A percentile compares a stretch with the other conserved stretches of the same genome.
phyloP scores from a whole-genome alignment of 805 yeast species.

The Wickerhamiella shivajii region DNA sequence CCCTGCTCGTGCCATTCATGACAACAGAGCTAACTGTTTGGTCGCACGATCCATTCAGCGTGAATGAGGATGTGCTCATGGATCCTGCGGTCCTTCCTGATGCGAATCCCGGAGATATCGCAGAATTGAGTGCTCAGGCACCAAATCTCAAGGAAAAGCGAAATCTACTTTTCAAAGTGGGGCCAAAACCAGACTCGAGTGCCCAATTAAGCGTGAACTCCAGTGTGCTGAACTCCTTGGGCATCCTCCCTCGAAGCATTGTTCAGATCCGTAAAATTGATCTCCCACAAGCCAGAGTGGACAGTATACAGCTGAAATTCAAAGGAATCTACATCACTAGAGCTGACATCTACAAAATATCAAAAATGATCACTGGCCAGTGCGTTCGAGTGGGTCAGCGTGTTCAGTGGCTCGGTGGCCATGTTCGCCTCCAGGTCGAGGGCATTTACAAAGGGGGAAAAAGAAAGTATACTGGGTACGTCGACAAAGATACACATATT shows the following conservation, averaged over 20 bases:
- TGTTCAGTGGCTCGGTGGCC: slow-evolving; percentile 40
- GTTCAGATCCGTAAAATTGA: slow-evolving; percentile 45
- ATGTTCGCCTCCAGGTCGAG: slow-evolving; percentile 49
- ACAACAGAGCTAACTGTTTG: slow-evolving; percentile 19
- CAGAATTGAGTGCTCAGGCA: slow-evolving; percentile 33
- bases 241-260: slow-evolving; percentile 50
- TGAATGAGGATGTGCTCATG: slow-evolving; percentile 44
- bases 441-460: slow-evolving; percentile 53
- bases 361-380: slow-evolving; percentile 42
- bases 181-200: slow-evolving; percentile 11
- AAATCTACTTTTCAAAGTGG: slow-evolving; percentile 18
- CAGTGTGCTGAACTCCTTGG: slow-evolving; percentile 27
- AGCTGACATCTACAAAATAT: slow-evolving; percentile 85
- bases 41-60: slow-evolving; percentile 54
- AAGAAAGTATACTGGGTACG: slow-evolving; percentile 57
- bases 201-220: slow-evolving; percentile 16
- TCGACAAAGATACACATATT: slow-evolving; percentile 58
- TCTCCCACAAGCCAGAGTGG: slow-evolving; percentile 41
- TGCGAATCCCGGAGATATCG: slow-evolving; percentile 58
- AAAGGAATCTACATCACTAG: slow-evolving; percentile 71
- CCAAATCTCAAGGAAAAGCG: slow-evolving; percentile 22
- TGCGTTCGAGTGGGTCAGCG: slow-evolving; percentile 59
- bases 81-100: slow-evolving; percentile 48
- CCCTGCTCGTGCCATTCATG: too few relatives aligned
- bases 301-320: slow-evolving; percentile 65